Conservation (phyloP, 768 basidiomycete genomes). For the Lactifluus volemus region DNA sequence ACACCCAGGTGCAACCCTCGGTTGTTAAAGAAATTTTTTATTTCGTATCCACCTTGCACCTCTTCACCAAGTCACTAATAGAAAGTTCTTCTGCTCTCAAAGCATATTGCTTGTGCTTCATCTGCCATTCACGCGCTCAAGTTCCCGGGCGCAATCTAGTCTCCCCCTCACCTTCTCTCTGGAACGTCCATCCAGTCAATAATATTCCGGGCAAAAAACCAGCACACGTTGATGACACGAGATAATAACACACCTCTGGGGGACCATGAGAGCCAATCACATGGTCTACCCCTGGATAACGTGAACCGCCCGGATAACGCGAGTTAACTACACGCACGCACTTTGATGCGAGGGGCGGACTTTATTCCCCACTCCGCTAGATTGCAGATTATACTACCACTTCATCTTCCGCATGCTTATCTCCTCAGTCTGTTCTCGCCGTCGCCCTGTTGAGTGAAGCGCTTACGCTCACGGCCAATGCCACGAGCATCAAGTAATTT, state of each 20-base stretch:
- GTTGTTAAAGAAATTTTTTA: slow-evolving; percentile 1
- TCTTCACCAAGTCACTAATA: slow-evolving; percentile 16
- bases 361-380: slow-evolving; percentile 1
- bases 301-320: slow-evolving; percentile 13
- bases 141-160: slow-evolving; percentile 6
- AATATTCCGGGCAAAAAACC: background rate
- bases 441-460: background rate
- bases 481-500: slow-evolving; percentile 16
- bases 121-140: slow-evolving; percentile 5
- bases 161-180: slow-evolving; percentile 10
- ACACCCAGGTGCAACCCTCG: no score
- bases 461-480: slow-evolving; percentile 1
- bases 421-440: background rate
- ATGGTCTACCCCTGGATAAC: slow-evolving; percentile 10
- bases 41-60: background rate
- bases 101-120: background rate
- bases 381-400: background rate
- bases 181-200: slow-evolving; percentile 9
- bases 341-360: slow-evolving; percentile 5
- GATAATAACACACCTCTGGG: slow-evolving; percentile 6
- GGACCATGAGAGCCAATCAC: slow-evolving; percentile 14
- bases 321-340: slow-evolving; percentile 1
- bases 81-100: slow-evolving; percentile 8
- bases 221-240: slow-evolving; percentile 19
- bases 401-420: slow-evolving; percentile 5